phyloP scores from a whole-genome alignment of 805 yeast species.

The Saturnispora hagleri region DNA sequence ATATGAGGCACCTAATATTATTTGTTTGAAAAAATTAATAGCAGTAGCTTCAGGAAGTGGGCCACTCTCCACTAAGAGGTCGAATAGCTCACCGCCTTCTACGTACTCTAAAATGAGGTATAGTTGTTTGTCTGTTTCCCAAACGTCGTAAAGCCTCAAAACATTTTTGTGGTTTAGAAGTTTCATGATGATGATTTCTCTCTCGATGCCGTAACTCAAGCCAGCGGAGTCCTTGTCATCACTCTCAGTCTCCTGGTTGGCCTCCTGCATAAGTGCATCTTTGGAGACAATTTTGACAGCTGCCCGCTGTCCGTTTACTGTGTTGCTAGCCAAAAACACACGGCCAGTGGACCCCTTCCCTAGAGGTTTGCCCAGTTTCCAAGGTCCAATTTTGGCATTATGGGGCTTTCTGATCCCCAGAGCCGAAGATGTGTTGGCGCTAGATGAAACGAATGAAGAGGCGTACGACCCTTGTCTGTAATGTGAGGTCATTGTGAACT shows the following conservation, averaged over 20 bases:
- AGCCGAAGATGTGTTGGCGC: conserved; percentile 10
- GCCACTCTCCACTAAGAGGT: conserved; percentile 81
- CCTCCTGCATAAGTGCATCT: conserved; percentile 38
- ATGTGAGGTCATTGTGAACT: conserved; percentile 27
- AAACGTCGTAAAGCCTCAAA: conserved; percentile 70
- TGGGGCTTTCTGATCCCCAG: conserved; percentile 12
- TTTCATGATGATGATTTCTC: conserved; percentile 82
- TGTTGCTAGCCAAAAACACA: conserved; percentile 84
- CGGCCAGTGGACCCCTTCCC: conserved; percentile 98
- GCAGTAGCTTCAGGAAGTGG: conserved; percentile 86
- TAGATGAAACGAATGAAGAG: conserved; percentile 37
- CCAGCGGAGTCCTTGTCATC: conserved; percentile 39
- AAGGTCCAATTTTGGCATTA: conserved; percentile 70
- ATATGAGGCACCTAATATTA: conserved; percentile 54
- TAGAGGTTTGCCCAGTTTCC: conserved; percentile 90
- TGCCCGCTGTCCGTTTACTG: conserved; percentile 77
- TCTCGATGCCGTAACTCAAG: conserved; percentile 75
- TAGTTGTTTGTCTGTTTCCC: conserved; percentile 77
- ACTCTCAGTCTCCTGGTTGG: conserved; percentile 13
- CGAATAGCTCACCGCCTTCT: conserved; percentile 95
- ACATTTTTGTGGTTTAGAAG: conserved; percentile 70
- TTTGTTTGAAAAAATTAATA: conserved; percentile 71
- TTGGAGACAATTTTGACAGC: conserved; percentile 97
- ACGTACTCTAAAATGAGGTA: conserved; percentile 90
- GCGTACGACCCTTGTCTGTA: conserved; percentile 56